Percentiles rank a stretch among this genome's conserved stretches.
phyloP scores from a whole-genome alignment of 1,284 basidiomycete species.

The Pterulicium gracile region DNA sequence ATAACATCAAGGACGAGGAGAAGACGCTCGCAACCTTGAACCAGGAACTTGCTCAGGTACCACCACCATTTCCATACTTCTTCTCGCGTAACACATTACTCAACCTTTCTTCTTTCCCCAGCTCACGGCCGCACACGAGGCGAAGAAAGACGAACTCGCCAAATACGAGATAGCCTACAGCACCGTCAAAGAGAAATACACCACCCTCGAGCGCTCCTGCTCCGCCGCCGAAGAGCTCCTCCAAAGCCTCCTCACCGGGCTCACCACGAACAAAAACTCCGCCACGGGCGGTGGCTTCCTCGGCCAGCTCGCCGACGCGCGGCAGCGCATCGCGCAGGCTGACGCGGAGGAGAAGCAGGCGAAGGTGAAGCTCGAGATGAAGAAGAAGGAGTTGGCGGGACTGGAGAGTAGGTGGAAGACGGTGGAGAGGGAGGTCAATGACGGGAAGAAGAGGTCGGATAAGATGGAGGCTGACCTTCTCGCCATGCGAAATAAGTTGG shows the following conservation, averaged over 20 bases:
- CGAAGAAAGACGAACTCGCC: constrained; percentile 52
- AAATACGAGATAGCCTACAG: constrained; percentile 54
- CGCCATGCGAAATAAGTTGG: constrained; percentile 41
- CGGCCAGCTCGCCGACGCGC: constrained; percentile 91
- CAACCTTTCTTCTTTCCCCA: constrained; percentile 18
- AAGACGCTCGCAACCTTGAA: constrained; percentile 46
- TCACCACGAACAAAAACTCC: constrained; percentile 58
- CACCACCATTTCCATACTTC: neutral
- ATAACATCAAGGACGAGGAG: constrained; percentile 75
- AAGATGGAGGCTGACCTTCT: constrained; percentile 53
- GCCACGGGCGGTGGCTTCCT: constrained; percentile 75
- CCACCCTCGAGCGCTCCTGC: constrained; percentile 52
- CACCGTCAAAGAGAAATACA: constrained; percentile 65
- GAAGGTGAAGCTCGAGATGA: constrained; percentile 69
- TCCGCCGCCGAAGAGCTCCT: constrained; percentile 85
- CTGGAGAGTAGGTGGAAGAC: constrained; percentile 78
- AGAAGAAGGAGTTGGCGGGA: constrained; percentile 71
- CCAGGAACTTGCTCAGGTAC: constrained; percentile 51
- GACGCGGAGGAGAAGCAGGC: constrained; percentile 82
- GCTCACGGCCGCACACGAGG: constrained; percentile 44
- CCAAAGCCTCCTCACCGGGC: constrained; percentile 89
- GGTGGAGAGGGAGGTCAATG: constrained; percentile 75
- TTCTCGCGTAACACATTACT: neutral
- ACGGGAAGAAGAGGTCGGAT: constrained; percentile 64
- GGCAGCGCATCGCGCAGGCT: constrained; percentile 65